Evolutionary conservation across 1,139 yeast species (phyloP).

Genomic region (Protomyces arabidopsidicola): DNA sequence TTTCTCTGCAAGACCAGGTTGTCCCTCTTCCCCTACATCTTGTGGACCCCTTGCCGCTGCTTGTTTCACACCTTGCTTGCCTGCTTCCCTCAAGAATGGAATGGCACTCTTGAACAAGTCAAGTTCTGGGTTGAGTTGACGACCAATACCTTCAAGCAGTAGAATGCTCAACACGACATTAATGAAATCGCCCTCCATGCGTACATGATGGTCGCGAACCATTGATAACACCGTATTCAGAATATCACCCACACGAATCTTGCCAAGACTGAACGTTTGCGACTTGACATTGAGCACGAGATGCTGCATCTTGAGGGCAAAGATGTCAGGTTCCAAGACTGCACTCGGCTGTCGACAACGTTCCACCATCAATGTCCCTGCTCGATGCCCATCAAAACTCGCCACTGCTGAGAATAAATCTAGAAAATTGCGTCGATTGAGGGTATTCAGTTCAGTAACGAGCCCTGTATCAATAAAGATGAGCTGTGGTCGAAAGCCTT

Average conservation of each 20-base stretch:
- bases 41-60: neutral
- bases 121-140: conserved; percentile 85
- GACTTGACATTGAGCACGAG: conserved; percentile 75
- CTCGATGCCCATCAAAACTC: conserved; percentile 86
- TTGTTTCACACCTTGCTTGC: conserved; percentile 57
- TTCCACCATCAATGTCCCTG: conserved; percentile 94
- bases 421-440: conserved; percentile 75
- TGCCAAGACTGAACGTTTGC: conserved; percentile 87
- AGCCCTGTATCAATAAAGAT: conserved; percentile 91
- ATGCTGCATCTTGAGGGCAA: conserved; percentile 80
- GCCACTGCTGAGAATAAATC: conserved; percentile 85
- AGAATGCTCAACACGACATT: conserved; percentile 89
- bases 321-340: conserved; percentile 73
- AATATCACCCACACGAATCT: conserved; percentile 85
- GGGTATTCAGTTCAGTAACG: conserved; percentile 77
- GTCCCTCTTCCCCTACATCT: neutral
- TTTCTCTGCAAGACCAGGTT: neutral
- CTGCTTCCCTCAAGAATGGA: conserved; percentile 80
- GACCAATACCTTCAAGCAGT: conserved; percentile 86
- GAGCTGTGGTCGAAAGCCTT: conserved; percentile 76
- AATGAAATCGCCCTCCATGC: conserved; percentile 96
- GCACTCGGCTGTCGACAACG: conserved; percentile 92
- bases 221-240: conserved; percentile 78
- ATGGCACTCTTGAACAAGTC: conserved; percentile 88
- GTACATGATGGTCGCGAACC: conserved; percentile 91